A percentile compares a stretch with the other conserved stretches of the same genome.
Conservation (phyloP, 176 grass and related monocot species). For the Paspalum notatum region DNA sequence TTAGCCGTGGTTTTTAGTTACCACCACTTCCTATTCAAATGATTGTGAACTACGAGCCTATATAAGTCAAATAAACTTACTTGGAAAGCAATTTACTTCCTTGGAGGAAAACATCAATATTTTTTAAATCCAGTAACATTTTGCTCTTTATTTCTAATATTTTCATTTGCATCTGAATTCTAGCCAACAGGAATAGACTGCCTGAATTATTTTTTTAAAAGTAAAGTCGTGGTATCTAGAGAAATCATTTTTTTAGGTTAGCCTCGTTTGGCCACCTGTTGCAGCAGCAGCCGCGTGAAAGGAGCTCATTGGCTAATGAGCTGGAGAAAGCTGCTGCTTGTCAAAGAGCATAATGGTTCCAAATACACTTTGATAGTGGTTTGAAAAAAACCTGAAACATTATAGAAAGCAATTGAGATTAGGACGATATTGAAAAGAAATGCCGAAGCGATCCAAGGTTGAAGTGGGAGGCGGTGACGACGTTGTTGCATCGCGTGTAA, state of each 20-base stretch:
- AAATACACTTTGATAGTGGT: slow-evolving; percentile 4
- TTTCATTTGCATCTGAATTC: background rate
- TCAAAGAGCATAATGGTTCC: background rate
- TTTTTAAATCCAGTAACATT: background rate
- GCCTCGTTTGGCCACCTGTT: slow-evolving; percentile 6
- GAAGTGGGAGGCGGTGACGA: background rate
- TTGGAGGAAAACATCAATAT: background rate
- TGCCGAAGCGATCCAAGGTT: background rate
- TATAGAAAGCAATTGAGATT: background rate
- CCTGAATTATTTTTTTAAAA: slow-evolving; percentile 23
- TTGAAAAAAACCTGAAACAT: slow-evolving; percentile 1
- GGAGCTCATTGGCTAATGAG: slow-evolving; percentile 15
- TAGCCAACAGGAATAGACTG: slow-evolving; percentile 6
- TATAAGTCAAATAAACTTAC: background rate
- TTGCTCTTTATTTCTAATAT: background rate
- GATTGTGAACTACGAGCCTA: background rate
- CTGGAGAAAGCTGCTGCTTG: slow-evolving; percentile 40
- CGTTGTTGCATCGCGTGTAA: background rate
- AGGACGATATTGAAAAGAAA: slow-evolving; percentile 10
- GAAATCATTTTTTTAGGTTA: slow-evolving; percentile 3
- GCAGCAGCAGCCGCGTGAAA: slow-evolving; percentile 19
- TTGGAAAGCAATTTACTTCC: background rate
- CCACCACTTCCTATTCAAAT: background rate
- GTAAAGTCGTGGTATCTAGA: slow-evolving; percentile 3
- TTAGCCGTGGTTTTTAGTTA: background rate